Evolutionary conservation across 768 basidiomycete species (phyloP).

Genomic region (Lactarius evosmus): DNA sequence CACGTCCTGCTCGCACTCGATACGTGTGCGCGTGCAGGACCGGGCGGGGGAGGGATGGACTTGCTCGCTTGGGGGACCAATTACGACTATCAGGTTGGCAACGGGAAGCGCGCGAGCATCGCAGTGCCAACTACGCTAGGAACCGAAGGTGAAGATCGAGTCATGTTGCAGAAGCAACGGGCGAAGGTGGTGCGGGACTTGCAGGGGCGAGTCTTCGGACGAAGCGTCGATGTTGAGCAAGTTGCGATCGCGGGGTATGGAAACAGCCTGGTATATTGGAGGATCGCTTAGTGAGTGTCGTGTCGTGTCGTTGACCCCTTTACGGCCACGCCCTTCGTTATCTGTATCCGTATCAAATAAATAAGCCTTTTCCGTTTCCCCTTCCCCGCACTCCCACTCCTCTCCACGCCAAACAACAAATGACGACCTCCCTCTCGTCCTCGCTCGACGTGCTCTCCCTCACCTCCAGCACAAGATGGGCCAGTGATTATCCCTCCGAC

Average conservation of each 20-base stretch:
- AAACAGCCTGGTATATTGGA: slow-evolving; percentile 71
- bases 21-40: slow-evolving; percentile 48
- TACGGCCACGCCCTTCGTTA: neutral
- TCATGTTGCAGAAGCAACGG: slow-evolving; percentile 53
- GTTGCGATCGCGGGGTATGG: slow-evolving; percentile 57
- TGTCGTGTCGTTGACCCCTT: slow-evolving; percentile 6
- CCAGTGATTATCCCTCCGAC: slow-evolving; percentile 23
- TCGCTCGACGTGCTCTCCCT: slow-evolving; percentile 20
- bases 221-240: slow-evolving; percentile 62
- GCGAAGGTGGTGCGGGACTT: slow-evolving; percentile 57
- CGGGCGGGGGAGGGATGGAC: slow-evolving; percentile 56
- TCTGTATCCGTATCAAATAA: slow-evolving; percentile 4
- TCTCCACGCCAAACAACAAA: neutral
- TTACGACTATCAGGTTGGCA: slow-evolving; percentile 71
- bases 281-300: slow-evolving; percentile 39
- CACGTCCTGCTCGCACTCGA: slow-evolving; percentile 76
- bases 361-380: neutral
- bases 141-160: slow-evolving; percentile 49
- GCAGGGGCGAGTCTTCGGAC: slow-evolving; percentile 57
- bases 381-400: neutral
- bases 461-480: slow-evolving; percentile 21
- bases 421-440: slow-evolving; percentile 19
- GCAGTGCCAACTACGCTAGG: slow-evolving; percentile 53
- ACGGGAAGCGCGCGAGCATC: slow-evolving; percentile 61
- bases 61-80: slow-evolving; percentile 73